phyloP scores from a whole-genome alignment of 306 rosid genomes.

The Trifolium fragiferum region DNA sequence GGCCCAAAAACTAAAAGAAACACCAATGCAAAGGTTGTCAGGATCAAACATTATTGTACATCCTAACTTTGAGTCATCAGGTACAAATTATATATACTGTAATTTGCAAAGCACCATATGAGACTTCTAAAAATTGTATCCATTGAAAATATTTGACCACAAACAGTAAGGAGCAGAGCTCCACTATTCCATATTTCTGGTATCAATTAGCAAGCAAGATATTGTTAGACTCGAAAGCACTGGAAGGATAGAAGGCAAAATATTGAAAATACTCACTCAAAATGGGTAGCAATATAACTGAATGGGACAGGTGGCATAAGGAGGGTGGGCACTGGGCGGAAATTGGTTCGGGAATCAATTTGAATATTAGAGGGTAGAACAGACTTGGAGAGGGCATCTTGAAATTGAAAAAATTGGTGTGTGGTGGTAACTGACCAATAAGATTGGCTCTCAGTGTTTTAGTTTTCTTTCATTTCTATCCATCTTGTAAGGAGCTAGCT shows the following conservation, averaged over 20 bases:
- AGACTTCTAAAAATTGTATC: slow-evolving; percentile 3
- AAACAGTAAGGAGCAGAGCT: background rate
- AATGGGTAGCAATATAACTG: background rate
- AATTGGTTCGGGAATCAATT: background rate
- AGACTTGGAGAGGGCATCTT: background rate
- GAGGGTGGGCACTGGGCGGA: background rate
- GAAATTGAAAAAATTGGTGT: background rate
- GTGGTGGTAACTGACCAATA: background rate
- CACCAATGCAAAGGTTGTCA: slow-evolving; percentile 10
- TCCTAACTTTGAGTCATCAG: slow-evolving; percentile 14
- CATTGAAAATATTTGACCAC: slow-evolving; percentile 26
- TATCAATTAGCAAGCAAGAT: too few species aligned
- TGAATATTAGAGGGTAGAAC: background rate
- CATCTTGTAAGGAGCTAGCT: background rate
- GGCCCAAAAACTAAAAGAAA: slow-evolving; percentile 11
- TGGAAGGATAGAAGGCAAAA: too few species aligned
- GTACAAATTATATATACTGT: background rate
- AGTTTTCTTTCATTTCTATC: slow-evolving; percentile 6
- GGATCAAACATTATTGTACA: background rate
- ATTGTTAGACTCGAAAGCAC: too few species aligned
- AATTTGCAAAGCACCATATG: slow-evolving; percentile 26
- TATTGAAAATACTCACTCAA: background rate
- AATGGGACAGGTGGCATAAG: background rate
- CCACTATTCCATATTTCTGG: too few species aligned
- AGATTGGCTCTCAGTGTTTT: background rate